Percentiles rank a stretch among this genome's conserved stretches.
phyloP scores from a whole-genome alignment of 495 filamentous ascomycete species.

The Aspergillus campestris region DNA sequence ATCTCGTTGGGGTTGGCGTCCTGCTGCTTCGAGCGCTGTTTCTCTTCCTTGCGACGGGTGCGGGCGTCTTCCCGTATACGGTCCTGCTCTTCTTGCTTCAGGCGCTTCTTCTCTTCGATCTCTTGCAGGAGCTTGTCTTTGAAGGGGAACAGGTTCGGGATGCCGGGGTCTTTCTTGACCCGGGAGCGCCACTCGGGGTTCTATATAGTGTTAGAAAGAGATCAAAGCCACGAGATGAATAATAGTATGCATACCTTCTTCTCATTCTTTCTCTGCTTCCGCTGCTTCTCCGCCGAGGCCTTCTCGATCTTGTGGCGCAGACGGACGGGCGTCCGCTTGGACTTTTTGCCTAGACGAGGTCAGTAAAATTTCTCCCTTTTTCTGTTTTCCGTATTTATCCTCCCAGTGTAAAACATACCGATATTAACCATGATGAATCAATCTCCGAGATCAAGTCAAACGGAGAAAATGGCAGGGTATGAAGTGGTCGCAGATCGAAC shows the following conservation, averaged over 20 bases:
- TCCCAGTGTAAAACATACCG: conserved; percentile 26
- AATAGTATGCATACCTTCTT: conserved; percentile 80
- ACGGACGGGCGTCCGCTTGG: conserved; percentile 82
- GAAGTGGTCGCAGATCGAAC: not conserved
- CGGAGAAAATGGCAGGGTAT: conserved; percentile 8
- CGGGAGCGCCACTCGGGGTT: conserved; percentile 92
- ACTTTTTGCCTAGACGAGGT: conserved; percentile 65
- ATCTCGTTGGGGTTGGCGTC: conserved; percentile 24
- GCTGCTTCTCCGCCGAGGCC: conserved; percentile 79
- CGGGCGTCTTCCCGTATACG: conserved; percentile 64
- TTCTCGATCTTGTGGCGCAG: conserved; percentile 95
- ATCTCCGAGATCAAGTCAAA: conserved; percentile 2
- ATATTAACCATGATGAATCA: conserved; percentile 41
- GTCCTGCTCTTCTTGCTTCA: conserved; percentile 71
- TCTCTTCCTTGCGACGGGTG: conserved; percentile 45
- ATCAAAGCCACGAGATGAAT: too few species aligned
- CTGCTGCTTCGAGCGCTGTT: conserved; percentile 25
- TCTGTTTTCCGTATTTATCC: not conserved
- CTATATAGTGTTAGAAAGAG: conserved; percentile 24
- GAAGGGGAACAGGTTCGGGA: conserved; percentile 95
- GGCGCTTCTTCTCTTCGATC: conserved; percentile 77
- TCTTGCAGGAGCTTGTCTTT: conserved; percentile 91
- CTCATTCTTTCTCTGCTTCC: conserved; percentile 76
- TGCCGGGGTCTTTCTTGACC: conserved; percentile 93
- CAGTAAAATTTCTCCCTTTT: conserved; percentile 7